Evolutionary conservation across 345 rosid genomes (phyloP), one percentile per base, ranked within the genome.

Genomic region (Fremontodendron californicum): DNA sequence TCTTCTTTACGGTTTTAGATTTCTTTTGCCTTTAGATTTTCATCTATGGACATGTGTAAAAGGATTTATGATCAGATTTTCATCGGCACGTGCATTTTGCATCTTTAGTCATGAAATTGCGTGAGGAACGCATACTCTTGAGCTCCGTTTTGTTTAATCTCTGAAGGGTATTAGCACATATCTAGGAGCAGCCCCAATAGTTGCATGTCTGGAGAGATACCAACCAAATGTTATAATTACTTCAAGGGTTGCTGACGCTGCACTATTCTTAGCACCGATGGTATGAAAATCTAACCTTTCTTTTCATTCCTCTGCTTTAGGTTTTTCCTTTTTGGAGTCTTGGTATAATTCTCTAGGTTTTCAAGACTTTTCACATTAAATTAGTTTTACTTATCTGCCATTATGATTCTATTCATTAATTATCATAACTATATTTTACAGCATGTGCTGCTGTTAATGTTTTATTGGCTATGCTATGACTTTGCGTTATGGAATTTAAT

Each of bases 161-260:
- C 45, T 81, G 79, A 87, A 94, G 97, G 97, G 97, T 51, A 69
- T 82, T 63, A 87, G 97, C 85, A 93, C 98, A 33, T 94, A 94
- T 86, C 86, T 94, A 71, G 98, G 98, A 85, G 97, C 97, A 70
- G 94, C 92, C 80, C 97, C 97, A 2, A 89, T 94, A 80, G 97
- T 94, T 78, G 92, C 90, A 84, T 94, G 97, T 77, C 89, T 94
- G 64, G 97, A 91, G 67, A 93, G 85, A 82, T 91, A 94, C 87
- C 88, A 83, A 75, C 94, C 97, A 57, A 75, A 90, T 87, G 95
- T 94, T 31, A 78, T 94, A 42, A 85, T 94, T 75, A 90, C 97
- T 82, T 94, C 97, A 61, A 84, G 97, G 79, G 83, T 93, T 60
- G 97, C 97, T 73, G 98, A 94, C 81, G 98, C 95, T 21, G 89